Evolutionary conservation across 2,329 filamentous ascomycete genomes (phyloP), one percentile per base, ranked within the genome.

Genomic region (Pseudogymnoascus pannorum): DNA sequence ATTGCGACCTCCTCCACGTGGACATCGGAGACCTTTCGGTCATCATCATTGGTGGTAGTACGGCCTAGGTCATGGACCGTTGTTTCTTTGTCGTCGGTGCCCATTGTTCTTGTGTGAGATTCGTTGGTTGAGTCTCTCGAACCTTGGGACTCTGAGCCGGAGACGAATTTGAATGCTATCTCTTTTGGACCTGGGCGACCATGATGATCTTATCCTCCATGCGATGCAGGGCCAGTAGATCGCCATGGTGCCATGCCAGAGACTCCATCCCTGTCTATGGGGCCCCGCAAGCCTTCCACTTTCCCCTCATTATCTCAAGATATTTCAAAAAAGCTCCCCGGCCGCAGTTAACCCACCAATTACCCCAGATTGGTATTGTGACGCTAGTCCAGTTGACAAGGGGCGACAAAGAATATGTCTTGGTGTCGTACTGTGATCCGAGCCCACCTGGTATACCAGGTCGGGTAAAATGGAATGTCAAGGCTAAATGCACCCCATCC

Each of bases 1-100:
- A 78, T 73, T 22, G 73, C 74, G 2, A 78, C 71, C 64, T 80
- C 78, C 60, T 79, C 77, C 4, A 77, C 69, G 61, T 76, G 70
- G 59, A 70, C 66, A 22, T 71, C 71, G 22, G 68, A 64, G 64
- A 72, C 70, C 16, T 73, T 69, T 24, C 69, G 69, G 59, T 74
- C 68, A 18, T 66, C 68, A 40, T 70, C 65, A 62, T 70, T 67
- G 57, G 48, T 60, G 51, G 63, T 63, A 22, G 63, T 63, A 5
- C 64, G 59, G 33, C 33, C 59, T 24, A 65, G 26, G 44, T 54
- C 48, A 31, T 54, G 24, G 48, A 54, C 51, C 36, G 57, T 48
- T 20, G 58, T 42, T 24, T 44, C 57, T 54, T 54, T 54, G 24
- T 54, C n/a, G 48, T 54, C 48, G 48, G 11, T 54, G 26, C n/a